Conservation (phyloP, 768 basidiomycete species). For the Filobasidium floriforme region DNA sequence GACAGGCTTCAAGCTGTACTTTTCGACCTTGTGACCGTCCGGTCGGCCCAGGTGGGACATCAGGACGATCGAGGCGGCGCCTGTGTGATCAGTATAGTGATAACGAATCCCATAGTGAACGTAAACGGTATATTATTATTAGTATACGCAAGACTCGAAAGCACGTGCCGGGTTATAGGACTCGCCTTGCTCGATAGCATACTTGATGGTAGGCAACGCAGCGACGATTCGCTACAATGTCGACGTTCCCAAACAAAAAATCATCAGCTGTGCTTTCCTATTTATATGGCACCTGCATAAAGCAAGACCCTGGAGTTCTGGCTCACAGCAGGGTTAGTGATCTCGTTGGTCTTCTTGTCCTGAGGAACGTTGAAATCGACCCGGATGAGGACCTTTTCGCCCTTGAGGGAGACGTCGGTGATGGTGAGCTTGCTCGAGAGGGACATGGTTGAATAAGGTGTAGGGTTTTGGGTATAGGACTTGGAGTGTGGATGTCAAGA, state of each 20-base stretch:
- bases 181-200: conserved; percentile 76
- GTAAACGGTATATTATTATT: too few relatives aligned
- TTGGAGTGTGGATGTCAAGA: not conserved
- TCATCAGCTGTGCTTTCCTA: too few relatives aligned
- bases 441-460: conserved; percentile 63
- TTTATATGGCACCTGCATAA: too few relatives aligned
- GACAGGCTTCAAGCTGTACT: conserved; percentile 85
- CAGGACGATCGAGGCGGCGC: conserved; percentile 70
- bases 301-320: too few relatives aligned
- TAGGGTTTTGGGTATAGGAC: too few relatives aligned
- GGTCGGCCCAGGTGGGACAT: conserved; percentile 99
- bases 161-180: not conserved
- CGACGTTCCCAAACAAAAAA: not conserved
- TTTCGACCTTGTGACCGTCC: conserved; percentile 78
- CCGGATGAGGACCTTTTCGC: conserved; percentile 52
- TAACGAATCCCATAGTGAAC: too few relatives aligned
- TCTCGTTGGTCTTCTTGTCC: conserved; percentile 59
- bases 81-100: too few relatives aligned
- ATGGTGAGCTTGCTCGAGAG: conserved; percentile 91
- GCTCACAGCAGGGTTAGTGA: conserved; percentile 93
- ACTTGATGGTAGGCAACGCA: conserved; percentile 88
- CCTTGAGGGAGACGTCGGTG: conserved; percentile 78
- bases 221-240: conserved; percentile 83
- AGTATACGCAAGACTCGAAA: too few relatives aligned
- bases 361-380: conserved; percentile 49